phyloP scores from a whole-genome alignment of 75 land plant species.

The Larix kaempferi region DNA sequence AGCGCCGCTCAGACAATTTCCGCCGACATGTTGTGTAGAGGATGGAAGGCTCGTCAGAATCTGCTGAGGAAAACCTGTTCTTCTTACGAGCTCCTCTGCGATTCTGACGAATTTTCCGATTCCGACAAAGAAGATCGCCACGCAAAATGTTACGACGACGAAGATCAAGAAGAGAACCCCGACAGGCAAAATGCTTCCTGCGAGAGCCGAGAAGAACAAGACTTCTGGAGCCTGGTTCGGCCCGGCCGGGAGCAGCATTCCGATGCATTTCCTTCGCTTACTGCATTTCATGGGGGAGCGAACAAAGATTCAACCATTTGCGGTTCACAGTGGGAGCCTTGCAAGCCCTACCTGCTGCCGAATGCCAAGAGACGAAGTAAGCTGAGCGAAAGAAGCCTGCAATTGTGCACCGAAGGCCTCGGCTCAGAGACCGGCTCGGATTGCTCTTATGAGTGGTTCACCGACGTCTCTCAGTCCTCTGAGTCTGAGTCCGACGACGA shows the following conservation, averaged over 20 bases:
- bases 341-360: conserved; percentile 52
- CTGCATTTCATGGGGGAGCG: background rate
- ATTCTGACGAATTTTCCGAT: background rate
- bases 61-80: conserved; percentile 27
- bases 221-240: conserved; percentile 42
- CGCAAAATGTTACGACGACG: no score
- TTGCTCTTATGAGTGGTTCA: conserved; percentile 7
- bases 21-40: conserved; percentile 49
- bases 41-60: conserved; percentile 17
- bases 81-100: conserved; percentile 11
- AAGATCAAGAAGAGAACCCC: background rate
- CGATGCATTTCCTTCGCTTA: background rate
- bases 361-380: conserved; percentile 32
- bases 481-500: background rate
- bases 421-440: conserved; percentile 78
- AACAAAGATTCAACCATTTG: background rate
- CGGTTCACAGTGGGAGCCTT: conserved; percentile 1
- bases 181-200: background rate
- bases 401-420: conserved; percentile 68
- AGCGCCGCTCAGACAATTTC: conserved; percentile 28
- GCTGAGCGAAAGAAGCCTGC: conserved; percentile 54
- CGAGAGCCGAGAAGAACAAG: background rate
- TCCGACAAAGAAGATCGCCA: conserved; percentile 13
- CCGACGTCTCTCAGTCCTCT: conserved; percentile 7
- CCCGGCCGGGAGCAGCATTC: background rate